Percentiles rank a stretch among this genome's conserved stretches.
These are phyloP conservation scores for Annulohypoxylon moriforme DNA, from an alignment of 495 filamentous ascomycete genomes.

Conservation along the genomic window DNA sequence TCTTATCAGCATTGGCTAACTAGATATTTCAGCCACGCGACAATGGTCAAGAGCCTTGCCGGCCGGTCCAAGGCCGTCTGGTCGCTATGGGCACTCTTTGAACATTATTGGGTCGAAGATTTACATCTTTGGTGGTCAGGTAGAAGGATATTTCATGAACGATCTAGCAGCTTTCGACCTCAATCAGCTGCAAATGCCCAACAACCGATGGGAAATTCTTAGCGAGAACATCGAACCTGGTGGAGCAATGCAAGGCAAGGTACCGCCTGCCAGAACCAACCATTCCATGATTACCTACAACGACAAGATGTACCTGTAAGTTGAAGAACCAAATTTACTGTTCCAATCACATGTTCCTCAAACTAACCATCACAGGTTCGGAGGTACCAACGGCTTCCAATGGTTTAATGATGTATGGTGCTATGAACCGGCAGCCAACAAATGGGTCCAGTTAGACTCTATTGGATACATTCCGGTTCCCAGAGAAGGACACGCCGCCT, in stretches of 20 bases:
- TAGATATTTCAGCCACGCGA: slow-evolving; percentile 75
- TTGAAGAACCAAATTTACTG: slow-evolving; percentile 18
- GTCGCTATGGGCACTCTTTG: slow-evolving; percentile 94
- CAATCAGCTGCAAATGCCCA: slow-evolving; percentile 87
- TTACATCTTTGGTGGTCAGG: slow-evolving; percentile 97
- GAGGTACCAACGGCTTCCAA: slow-evolving; percentile 89
- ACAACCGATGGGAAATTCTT: slow-evolving; percentile 93
- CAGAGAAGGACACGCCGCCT: slow-evolving; percentile 93
- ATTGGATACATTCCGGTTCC: slow-evolving; percentile 96
- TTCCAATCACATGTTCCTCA: slow-evolving; percentile 8
- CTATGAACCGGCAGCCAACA: slow-evolving; percentile 84
- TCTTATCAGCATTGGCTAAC: slow-evolving; percentile 36
- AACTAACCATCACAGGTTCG: slow-evolving; percentile 72
- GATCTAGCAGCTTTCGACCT: slow-evolving; percentile 97
- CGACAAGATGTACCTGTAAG: slow-evolving; percentile 93
- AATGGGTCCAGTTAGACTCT: slow-evolving; percentile 90
- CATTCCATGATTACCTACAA: slow-evolving; percentile 92
- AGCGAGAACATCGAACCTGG: slow-evolving; percentile 79
- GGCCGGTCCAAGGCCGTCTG: slow-evolving; percentile 81
- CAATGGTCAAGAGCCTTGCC: slow-evolving; percentile 97
- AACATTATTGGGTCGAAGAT: slow-evolving; percentile 97
- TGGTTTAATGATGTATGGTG: slow-evolving; percentile 99
- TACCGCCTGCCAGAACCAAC: slow-evolving; percentile 94
- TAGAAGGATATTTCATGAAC: slow-evolving; percentile 97
- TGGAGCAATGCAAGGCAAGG: slow-evolving; percentile 70